These are phyloP conservation scores for Boeremia exigua DNA, from an alignment of 2,329 filamentous ascomycete species.

Conservation along the genomic window DNA sequence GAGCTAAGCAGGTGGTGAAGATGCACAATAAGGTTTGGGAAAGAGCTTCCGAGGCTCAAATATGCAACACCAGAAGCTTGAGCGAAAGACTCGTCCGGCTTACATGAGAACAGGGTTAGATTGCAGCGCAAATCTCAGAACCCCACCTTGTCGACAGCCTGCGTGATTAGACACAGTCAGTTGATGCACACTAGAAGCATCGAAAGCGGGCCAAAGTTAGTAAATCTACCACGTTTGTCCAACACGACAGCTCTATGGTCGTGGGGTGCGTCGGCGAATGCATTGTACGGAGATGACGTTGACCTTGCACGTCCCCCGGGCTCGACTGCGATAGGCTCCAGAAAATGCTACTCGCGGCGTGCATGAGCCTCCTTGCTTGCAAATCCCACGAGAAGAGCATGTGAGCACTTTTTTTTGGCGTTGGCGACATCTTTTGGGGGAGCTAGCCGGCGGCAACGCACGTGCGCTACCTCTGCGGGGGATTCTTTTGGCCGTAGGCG, in stretches of 20 bases:
- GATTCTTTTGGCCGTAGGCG: slow-evolving; percentile 13
- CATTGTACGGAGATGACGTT: slow-evolving; percentile 28
- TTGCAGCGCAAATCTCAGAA: slow-evolving; percentile 25
- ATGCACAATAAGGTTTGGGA: slow-evolving; percentile 14
- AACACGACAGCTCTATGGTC: slow-evolving; percentile 30
- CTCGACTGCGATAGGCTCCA: slow-evolving; percentile 23
- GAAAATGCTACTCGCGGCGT: slow-evolving; percentile 9
- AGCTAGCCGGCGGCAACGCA: slow-evolving; percentile 30
- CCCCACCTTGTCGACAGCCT: slow-evolving; percentile 24
- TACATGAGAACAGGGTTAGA: slow-evolving; percentile 25
- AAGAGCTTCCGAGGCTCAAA: slow-evolving; percentile 26
- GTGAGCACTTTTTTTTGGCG: slow-evolving; percentile 12
- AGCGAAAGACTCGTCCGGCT: slow-evolving; percentile 17
- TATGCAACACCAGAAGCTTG: slow-evolving; percentile 20
- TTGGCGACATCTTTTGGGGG: slow-evolving; percentile 15
- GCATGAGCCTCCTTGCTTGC: slow-evolving; percentile 22
- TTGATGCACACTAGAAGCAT: slow-evolving; percentile 24
- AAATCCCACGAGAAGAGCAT: slow-evolving; percentile 8
- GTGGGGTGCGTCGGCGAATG: slow-evolving; percentile 25
- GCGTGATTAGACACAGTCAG: slow-evolving; percentile 20
- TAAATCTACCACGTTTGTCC: slow-evolving; percentile 34
- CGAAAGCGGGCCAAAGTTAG: slow-evolving; percentile 25
- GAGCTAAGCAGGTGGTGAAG: slow-evolving; percentile 12
- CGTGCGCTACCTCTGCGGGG: slow-evolving; percentile 33
- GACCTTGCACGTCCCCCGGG: slow-evolving; percentile 18